phyloP scores from a whole-genome alignment of 495 filamentous ascomycete species.

The Neurospora africana region DNA sequence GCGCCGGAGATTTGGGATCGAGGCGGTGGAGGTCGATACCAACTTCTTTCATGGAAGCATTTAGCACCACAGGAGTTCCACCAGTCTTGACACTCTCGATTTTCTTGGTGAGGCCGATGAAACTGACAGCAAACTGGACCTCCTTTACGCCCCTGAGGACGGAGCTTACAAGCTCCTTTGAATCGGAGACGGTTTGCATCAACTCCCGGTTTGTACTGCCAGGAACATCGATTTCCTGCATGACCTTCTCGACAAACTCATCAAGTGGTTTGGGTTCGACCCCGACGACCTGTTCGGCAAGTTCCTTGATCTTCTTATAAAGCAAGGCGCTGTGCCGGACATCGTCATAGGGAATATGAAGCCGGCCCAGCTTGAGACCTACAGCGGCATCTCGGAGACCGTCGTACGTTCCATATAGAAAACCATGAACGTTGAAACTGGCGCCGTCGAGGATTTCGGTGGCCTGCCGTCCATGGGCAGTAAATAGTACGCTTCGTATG shows the following conservation, averaged over 20 bases:
- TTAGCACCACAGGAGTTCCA: conserved; percentile 64
- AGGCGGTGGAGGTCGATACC: conserved; percentile 88
- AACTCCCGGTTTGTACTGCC: conserved; percentile 64
- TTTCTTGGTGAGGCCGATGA: conserved; percentile 73
- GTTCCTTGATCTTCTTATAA: conserved; percentile 30
- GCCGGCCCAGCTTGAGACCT: conserved; percentile 76
- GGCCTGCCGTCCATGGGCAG: conserved; percentile 70
- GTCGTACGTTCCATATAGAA: conserved; percentile 78
- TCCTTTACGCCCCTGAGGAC: conserved; percentile 89
- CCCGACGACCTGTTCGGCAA: conserved; percentile 11
- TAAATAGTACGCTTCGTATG: conserved; percentile 76
- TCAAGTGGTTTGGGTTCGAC: conserved; percentile 34
- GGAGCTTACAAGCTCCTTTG: conserved; percentile 83
- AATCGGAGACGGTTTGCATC: conserved; percentile 81
- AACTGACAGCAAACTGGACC: conserved; percentile 90
- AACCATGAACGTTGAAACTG: conserved; percentile 80
- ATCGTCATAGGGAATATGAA: conserved; percentile 89
- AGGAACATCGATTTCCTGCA: conserved; percentile 66
- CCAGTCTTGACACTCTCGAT: conserved; percentile 53
- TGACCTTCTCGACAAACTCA: conserved; percentile 60
- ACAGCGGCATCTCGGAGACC: conserved; percentile 85
- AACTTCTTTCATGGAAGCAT: conserved; percentile 89
- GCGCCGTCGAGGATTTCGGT: conserved; percentile 85
- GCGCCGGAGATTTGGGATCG: conserved; percentile 85
- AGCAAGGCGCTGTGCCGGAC: conserved; percentile 48